Evolutionary conservation across 2,329 filamentous ascomycete species (phyloP).

Genomic region (Ophiostoma perfectum): DNA sequence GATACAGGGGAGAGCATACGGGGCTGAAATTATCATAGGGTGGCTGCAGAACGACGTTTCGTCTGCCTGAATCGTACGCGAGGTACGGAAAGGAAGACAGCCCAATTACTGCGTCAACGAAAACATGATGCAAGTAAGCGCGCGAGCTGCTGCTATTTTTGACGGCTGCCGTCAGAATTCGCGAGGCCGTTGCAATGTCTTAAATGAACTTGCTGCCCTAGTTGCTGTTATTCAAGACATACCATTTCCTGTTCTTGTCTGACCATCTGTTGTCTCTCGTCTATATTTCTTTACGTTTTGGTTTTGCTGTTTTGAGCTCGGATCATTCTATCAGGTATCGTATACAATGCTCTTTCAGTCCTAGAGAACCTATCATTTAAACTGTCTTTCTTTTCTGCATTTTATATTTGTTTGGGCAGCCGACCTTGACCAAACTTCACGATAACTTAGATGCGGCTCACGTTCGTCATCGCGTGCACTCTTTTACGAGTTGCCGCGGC

Average conservation of each 20-base stretch:
- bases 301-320: too few relatives aligned
- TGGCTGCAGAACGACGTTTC: neutral
- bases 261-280: neutral
- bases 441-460: neutral
- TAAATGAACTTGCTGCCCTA: too few relatives aligned
- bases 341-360: too few relatives aligned
- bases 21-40: neutral
- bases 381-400: too few relatives aligned
- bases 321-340: too few relatives aligned
- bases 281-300: neutral
- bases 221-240: neutral
- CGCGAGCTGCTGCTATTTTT: neutral
- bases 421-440: neutral
- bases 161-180: neutral
- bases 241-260: neutral
- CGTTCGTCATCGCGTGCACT: neutral
- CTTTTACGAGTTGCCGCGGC: neutral
- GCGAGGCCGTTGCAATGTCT: neutral
- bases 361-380: too few relatives aligned
- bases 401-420: neutral
- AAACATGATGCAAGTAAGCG: too few relatives aligned
- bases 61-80: too few relatives aligned
- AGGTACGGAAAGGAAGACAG: too few relatives aligned
- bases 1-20: too few relatives aligned
- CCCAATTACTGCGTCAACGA: too few relatives aligned